Base-by-base conservation (phyloP, 306 rosid genomes). In the Citrullus colocynthis region DNA sequence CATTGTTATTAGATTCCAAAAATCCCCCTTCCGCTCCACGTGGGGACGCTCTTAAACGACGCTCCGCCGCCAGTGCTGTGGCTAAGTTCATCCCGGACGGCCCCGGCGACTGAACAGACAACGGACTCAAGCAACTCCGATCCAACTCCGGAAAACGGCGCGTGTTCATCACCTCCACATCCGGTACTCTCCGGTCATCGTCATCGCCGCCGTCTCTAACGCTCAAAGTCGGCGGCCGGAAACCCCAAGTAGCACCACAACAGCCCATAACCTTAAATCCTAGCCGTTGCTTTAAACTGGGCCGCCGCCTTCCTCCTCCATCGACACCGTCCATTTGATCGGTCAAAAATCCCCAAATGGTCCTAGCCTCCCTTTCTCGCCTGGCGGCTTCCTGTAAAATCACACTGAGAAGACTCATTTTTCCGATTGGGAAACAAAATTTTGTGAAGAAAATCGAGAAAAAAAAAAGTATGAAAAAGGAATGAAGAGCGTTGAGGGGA, bases 21-120 rank as follows among this genome's bases (percentile, higher is more conserved):
- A 34, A 30, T 6, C 44, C 83, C 6, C 37, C 58, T 8, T 71
- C 88, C 41, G 69, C 10, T 20, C 77, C 89, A 44, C 79, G 81
- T 59, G 90, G 73, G 4, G 81, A 79, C n/a, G 84, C 91, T 48
- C 94, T 87, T 9, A 85, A 79, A 15, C 87, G 93, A 2, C 98
- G 85, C 84, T 92, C 98, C 78, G 97, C 97, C 0, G 97, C 99
- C 70, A 96, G 77, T 1, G 98, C 99, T 36, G 96, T 93, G 9
- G 99, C 99, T 0, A 96, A 86, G 78, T 96, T 96, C 98, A 96
- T 92, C 1, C 97, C 89, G 34, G 97, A 60, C 2, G 81, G 69
- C 18, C 83, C 24, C 6, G 79, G 74, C 34, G 63, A 79, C 74
- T 88, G 89, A 0, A 42, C 72, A 58, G 88, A 89, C 0, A 52